These are phyloP conservation scores for Hansenula sp. DNA, from an alignment of 1,139 yeast species.

Conservation along the genomic window DNA sequence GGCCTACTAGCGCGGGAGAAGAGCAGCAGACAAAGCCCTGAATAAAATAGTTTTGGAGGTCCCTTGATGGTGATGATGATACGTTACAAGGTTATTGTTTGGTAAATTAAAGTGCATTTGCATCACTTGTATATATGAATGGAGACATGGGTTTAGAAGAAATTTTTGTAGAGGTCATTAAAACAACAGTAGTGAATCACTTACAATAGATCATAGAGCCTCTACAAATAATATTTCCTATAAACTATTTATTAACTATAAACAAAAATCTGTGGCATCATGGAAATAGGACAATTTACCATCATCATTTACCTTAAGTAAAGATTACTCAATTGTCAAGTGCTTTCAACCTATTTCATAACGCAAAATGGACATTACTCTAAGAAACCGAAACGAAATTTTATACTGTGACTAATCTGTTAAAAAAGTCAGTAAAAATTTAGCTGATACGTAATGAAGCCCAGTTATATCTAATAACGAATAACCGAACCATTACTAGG, in stretches of 20 bases:
- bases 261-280: slow-evolving; percentile 19
- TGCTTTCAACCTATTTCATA: slow-evolving; percentile 20
- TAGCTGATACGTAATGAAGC: slow-evolving; percentile 25
- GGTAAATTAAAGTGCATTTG: too few species aligned
- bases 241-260: neutral
- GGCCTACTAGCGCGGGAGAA: slow-evolving; percentile 1
- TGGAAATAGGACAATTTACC: slow-evolving; percentile 20
- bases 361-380: slow-evolving; percentile 18
- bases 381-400: slow-evolving; percentile 28
- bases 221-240: too few species aligned
- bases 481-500: slow-evolving; percentile 20
- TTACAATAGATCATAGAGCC: too few species aligned
- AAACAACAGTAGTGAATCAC: too few species aligned
- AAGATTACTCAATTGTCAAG: slow-evolving; percentile 10
- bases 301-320: slow-evolving; percentile 17
- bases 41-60: too few species aligned
- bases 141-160: too few species aligned
- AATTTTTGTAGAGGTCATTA: too few species aligned
- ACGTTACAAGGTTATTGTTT: too few species aligned
- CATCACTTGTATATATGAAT: too few species aligned
- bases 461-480: slow-evolving; percentile 22
- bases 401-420: slow-evolving; percentile 26
- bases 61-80: too few species aligned
- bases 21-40: slow-evolving; percentile 1
- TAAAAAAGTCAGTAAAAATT: slow-evolving; percentile 26